Conservation (phyloP, 331 rosid species). For the Acacia pycnantha region DNA sequence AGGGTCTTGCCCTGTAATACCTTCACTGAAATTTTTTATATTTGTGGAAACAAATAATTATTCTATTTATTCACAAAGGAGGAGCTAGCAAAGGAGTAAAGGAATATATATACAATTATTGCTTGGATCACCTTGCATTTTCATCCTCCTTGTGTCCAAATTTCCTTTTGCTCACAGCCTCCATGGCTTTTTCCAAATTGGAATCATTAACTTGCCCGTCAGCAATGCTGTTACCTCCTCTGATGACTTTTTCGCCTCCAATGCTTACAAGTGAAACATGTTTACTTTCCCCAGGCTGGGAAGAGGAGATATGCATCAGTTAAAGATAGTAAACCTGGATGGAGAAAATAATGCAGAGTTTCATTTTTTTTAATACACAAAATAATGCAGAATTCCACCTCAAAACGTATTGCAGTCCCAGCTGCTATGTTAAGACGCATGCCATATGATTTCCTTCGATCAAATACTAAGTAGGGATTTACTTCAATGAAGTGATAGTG, state of each 20-base stretch:
- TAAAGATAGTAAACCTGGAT: slow-evolving; percentile 18
- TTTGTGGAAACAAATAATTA: slow-evolving; percentile 36
- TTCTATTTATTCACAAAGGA: slow-evolving; percentile 13
- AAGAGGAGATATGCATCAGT: slow-evolving; percentile 33
- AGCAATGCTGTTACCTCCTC: slow-evolving; percentile 78
- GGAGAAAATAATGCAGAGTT: slow-evolving; percentile 8
- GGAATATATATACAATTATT: slow-evolving; percentile 7
- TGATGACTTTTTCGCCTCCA: slow-evolving; percentile 75
- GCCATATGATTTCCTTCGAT: slow-evolving; percentile 79
- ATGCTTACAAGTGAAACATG: slow-evolving; percentile 73
- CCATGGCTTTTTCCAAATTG: slow-evolving; percentile 46
- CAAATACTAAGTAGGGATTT: slow-evolving; percentile 75
- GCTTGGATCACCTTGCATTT: slow-evolving; percentile 43
- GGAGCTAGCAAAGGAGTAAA: slow-evolving; percentile 13
- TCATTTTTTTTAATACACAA: background rate
- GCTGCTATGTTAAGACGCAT: slow-evolving; percentile 85
- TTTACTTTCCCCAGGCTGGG: slow-evolving; percentile 85
- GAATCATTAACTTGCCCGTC: slow-evolving; percentile 64
- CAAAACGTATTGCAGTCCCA: slow-evolving; percentile 86
- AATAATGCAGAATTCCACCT: slow-evolving; percentile 44
- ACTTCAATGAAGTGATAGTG: slow-evolving; percentile 92
- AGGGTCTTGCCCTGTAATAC: slow-evolving; percentile 55
- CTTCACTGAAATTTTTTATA: slow-evolving; percentile 73
- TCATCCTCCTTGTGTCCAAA: slow-evolving; percentile 56
- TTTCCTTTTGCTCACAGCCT: slow-evolving; percentile 42